phyloP scores from a whole-genome alignment of 768 basidiomycete species.

The Pleurotus sapidus region DNA sequence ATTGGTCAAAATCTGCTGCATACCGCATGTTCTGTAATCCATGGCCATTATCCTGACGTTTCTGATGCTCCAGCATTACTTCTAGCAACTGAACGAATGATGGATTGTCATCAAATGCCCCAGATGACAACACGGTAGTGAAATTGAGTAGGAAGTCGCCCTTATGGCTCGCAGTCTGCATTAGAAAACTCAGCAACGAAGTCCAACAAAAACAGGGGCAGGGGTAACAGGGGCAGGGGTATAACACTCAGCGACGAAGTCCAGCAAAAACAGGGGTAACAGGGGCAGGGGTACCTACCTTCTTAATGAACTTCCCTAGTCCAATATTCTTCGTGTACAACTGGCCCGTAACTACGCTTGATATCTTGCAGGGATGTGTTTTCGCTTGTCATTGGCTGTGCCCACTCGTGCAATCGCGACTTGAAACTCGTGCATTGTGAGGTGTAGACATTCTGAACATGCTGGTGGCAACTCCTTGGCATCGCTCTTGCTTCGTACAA shows the following conservation, averaged over 20 bases:
- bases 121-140: neutral
- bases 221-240: neutral
- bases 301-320: neutral
- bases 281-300: neutral
- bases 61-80: slow-evolving; percentile 14
- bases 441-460: neutral
- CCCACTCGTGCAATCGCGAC: neutral
- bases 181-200: neutral
- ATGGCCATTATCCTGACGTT: slow-evolving; percentile 16
- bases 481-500: neutral
- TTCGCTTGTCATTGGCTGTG: neutral
- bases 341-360: neutral
- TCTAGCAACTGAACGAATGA: slow-evolving; percentile 21
- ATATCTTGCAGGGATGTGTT: neutral
- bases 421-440: neutral
- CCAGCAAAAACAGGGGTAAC: neutral
- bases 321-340: neutral
- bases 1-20: slow-evolving; percentile 19
- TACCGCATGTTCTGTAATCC: slow-evolving; percentile 26
- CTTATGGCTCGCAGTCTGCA: neutral
- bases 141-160: neutral
- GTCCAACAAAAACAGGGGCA: too few species aligned
- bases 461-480: neutral
- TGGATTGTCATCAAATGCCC: neutral
- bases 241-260: neutral